Base-by-base conservation (phyloP, 148 eudicot genomes). In the Rhododendron henanense region DNA sequence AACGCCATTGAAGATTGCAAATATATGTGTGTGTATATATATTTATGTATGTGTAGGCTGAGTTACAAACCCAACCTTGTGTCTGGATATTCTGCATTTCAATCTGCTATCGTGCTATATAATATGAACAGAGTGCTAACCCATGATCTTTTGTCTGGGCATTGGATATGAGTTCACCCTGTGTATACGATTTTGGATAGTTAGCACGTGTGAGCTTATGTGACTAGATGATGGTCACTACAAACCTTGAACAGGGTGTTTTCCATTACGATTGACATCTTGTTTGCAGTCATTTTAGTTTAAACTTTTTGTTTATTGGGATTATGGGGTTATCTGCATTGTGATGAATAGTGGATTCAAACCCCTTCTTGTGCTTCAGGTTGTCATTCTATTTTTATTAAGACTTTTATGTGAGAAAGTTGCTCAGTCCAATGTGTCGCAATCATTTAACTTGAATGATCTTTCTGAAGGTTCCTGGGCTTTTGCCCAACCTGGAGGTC, bases 391-490 rank as follows among this genome's bases (percentile, higher is more conserved):
- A 78, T 78, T 85, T 78, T 78, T 48, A 44, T 55, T 41, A 57
- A 59, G 84, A 86, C 73, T 81, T 65, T 83, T 85, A 8, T 87
- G 87, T 89, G 73, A 82, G 91, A 89, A 88, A 87, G 73, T 88
- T 92, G 90, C 88, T 88, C 85, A 73, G 87, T 86, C 82, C 90
- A 88, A 84, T 86, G 88, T 91, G 92, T 90, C 84, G 84, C 83
- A 84, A 78, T 90, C 85, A 90, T 89, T 92, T 93, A 94, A 91
- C 93, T 91, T 90, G 91, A 89, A 91, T 94, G 93, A 82, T 94
- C 92, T 94, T 94, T 90, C 90, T 94, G 96, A 94, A 94, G 96
- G 96, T 94, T 94, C 88, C 87, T 90, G 90, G 94, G 96, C 92
- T 87, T 90, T 92, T 94, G 94, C 96, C 94, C 92, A 90, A 91